phyloP scores from a whole-genome alignment of 768 basidiomycete species.

The Butyriboletus loyo region DNA sequence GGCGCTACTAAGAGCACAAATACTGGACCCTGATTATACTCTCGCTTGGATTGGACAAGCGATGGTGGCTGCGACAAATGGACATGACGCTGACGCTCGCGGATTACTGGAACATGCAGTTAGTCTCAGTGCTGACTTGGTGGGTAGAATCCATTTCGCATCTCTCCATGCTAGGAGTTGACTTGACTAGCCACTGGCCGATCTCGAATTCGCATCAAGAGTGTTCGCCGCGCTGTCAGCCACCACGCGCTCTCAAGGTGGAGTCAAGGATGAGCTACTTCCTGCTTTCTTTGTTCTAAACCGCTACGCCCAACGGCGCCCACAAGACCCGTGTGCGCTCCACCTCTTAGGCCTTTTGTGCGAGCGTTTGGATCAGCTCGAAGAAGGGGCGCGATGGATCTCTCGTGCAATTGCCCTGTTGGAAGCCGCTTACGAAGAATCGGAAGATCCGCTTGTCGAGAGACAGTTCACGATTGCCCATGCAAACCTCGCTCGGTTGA shows the following conservation, averaged over 20 bases:
- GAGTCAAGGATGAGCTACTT: conserved; percentile 48
- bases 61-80: conserved; percentile 59
- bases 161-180: background rate
- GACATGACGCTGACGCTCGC: conserved; percentile 57
- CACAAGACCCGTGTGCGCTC: conserved; percentile 68
- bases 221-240: conserved; percentile 45
- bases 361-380: conserved; percentile 74
- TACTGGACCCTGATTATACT: conserved; percentile 86
- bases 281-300: conserved; percentile 80
- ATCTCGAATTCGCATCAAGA: conserved; percentile 69
- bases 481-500: conserved; percentile 73
- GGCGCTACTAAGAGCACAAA: conserved; percentile 83
- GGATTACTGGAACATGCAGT: conserved; percentile 74
- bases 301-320: conserved; percentile 66
- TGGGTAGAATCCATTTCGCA: conserved; percentile 33
- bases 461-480: conserved; percentile 78
- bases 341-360: conserved; percentile 85
- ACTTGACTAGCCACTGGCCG: conserved; percentile 66
- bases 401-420: conserved; percentile 63
- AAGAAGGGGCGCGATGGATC: conserved; percentile 56
- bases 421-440: conserved; percentile 86
- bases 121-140: conserved; percentile 53
- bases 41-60: conserved; percentile 91
- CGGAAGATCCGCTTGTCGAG: conserved; percentile 78
- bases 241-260: conserved; percentile 14